phyloP scores from a whole-genome alignment of 768 basidiomycete species.

The Hemileccinum impolitum region DNA sequence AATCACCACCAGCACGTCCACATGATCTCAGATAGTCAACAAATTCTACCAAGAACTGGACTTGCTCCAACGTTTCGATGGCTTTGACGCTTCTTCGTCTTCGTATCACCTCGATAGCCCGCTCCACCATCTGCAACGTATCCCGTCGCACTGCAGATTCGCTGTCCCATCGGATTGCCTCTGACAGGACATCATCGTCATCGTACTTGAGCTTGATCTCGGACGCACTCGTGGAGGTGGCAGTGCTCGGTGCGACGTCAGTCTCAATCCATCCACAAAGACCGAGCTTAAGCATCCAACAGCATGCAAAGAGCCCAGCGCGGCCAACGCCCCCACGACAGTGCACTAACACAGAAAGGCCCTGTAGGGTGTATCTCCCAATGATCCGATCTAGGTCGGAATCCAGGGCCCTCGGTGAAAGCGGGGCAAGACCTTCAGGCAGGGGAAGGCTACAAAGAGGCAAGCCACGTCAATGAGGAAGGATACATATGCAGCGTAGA shows the following conservation, averaged over 20 bases:
- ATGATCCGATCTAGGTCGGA: constrained; percentile 63
- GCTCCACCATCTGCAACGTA: constrained; percentile 66
- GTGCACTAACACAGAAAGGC: constrained; percentile 74
- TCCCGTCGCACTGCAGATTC: constrained; percentile 35
- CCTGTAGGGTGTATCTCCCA: constrained; percentile 66
- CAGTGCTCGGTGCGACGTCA: constrained; percentile 6
- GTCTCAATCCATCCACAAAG: constrained; percentile 68
- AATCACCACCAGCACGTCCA: background rate
- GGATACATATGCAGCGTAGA: background rate
- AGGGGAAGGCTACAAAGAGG: constrained; percentile 80
- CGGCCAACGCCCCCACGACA: constrained; percentile 94
- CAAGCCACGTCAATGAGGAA: background rate
- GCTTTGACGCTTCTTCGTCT: constrained; percentile 82
- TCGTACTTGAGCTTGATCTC: constrained; percentile 8
- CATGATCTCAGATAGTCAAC: constrained; percentile 52
- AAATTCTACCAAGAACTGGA: constrained; percentile 75
- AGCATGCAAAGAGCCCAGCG: constrained; percentile 87
- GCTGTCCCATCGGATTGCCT: constrained; percentile 16
- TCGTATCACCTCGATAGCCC: constrained; percentile 69
- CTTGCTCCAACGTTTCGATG: constrained; percentile 93
- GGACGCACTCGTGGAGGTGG: constrained; percentile 4
- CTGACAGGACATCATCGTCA: background rate
- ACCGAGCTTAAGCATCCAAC: constrained; percentile 90
- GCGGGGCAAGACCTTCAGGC: constrained; percentile 85
- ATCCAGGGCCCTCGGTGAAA: constrained; percentile 56